Evolutionary conservation across 1,284 basidiomycete species (phyloP).

Genomic region (Trichosporon coremiiforme): DNA sequence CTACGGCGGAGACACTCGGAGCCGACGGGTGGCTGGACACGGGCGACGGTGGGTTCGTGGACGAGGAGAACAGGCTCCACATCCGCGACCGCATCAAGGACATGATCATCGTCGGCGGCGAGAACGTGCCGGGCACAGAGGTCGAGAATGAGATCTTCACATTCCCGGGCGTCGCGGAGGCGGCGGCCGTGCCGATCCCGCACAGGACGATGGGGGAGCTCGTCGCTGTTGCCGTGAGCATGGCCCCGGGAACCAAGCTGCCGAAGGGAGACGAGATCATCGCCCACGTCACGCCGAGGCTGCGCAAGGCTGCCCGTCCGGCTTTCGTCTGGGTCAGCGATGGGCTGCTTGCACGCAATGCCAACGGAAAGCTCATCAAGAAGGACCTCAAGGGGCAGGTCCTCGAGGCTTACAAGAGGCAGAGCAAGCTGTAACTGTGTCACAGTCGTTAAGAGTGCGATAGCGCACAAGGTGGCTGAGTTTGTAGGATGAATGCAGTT

Average conservation of each 20-base stretch:
- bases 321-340: conserved; percentile 26
- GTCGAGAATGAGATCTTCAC: conserved; percentile 50
- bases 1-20: conserved; percentile 32
- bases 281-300: conserved; percentile 19
- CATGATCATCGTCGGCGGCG: conserved; percentile 54
- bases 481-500: conserved; percentile 4
- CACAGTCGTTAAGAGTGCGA: no score
- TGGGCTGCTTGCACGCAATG: conserved; percentile 25
- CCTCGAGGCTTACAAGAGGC: conserved; percentile 37
- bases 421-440: conserved; percentile 11
- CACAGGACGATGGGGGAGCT: conserved; percentile 45
- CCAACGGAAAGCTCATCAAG: conserved; percentile 30
- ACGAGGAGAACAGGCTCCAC: conserved; percentile 46
- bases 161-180: conserved; percentile 44
- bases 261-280: conserved; percentile 22
- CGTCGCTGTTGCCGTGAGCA: conserved; percentile 44
- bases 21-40: conserved; percentile 52
- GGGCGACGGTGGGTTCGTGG: conserved; percentile 46
- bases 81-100: conserved; percentile 48
- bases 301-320: conserved; percentile 26
- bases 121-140: conserved; percentile 47
- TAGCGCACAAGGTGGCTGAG: no score
- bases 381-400: conserved; percentile 30
- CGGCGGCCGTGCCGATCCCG: conserved; percentile 47
- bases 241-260: conserved; percentile 28